Base-by-base conservation (phyloP, 495 filamentous ascomycete species). In the Aspergillus steynii region DNA sequence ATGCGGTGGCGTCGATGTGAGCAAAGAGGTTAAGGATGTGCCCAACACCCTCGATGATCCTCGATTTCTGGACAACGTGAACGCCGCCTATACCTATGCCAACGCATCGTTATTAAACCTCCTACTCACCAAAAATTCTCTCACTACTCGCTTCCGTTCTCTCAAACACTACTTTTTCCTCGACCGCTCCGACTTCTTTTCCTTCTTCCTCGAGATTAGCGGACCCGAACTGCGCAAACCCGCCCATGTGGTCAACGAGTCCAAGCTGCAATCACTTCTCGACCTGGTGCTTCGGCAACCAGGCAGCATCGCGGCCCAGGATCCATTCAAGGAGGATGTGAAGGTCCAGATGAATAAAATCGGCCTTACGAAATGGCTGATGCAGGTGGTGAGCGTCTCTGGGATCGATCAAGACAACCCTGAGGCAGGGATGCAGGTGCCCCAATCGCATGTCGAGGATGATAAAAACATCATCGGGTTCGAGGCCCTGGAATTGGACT, bases 131-230 rank as follows among this genome's bases (percentile, higher is more conserved):
- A 94, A 95, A 8, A 95, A 99, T 70, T 90, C 87, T 5, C 85
- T 99, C 26, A 93, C 93, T 0, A 90, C 90, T 20, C 83, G 95
- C 50, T 82, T 99, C 45, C 83, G 88, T 25, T 97, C 93, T 3
- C 76, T 99, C 26, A 99, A 99, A 74, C 96, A 98, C 73, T 99
- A 99, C 77, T 99, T 97, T 77, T 99, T 99, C 83, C 86, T 98
- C 47, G 94, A 98, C 64, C 88, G 93, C 3, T 97, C 95, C 1
- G 95, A 99, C 69, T 99, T 96, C 74, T 99, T 99, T 76, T 89
- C 92, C 12, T 96, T 97, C 72, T 99, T 99, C 75, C 86, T 98
- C 53, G 95, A 99, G 65, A 86, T 99, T 0, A 86, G 89, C 51
- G 77, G 88, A 25, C 93, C 92, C 0, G 95, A 99, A 71, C 81